Base-by-base conservation (phyloP, 2,329 filamentous ascomycete species). In the Cordyceps farinosa region DNA sequence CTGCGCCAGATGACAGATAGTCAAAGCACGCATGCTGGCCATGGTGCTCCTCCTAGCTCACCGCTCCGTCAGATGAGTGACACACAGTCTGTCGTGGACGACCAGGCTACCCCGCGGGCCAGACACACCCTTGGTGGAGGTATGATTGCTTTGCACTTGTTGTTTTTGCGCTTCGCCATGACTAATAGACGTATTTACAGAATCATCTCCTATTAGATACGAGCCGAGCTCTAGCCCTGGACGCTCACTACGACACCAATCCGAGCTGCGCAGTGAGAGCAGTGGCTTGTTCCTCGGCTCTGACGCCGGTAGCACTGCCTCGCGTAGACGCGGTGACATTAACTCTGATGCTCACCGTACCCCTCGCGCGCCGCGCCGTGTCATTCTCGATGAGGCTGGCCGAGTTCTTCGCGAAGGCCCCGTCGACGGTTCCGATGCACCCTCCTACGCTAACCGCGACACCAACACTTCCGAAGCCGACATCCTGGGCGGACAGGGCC, bases 381-480 rank as follows among this genome's bases (percentile, higher is more conserved):
- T 88, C 32, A 80, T 88, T 60, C 76, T 88, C 36, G 84, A 88
- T 67, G 84, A 86, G 57, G 72, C 78, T 38, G 86, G 86, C 47
- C 79, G 83, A 52, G 82, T 88, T 10, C 75, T 87, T 40, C 79
- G 82, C 62, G 83, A 87, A 65, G 79, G 81, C 22, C 78, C 78
- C 3, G 68, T 73, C 32, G 76, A 79, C 27, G 79, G 80, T 64
- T 88, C 85, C 0, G 86, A 88, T 68, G 83, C 84, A 0, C 79
- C 83, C 29, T 85, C 86, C 0, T 88, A 87, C 69, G 79, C 81
- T 42, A 87, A 86, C 72, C 76, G 84, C 68, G 83, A 97, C 68
- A 92, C 92, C 1, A 90, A 89, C 66, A 97, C 93, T 7, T 97
- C 94, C 2, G 95, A 99, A 74, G 95, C 95, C 1, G 90, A 97